phyloP scores from a whole-genome alignment of 2,329 filamentous ascomycete genomes.

The Emydomyces testavorans region DNA sequence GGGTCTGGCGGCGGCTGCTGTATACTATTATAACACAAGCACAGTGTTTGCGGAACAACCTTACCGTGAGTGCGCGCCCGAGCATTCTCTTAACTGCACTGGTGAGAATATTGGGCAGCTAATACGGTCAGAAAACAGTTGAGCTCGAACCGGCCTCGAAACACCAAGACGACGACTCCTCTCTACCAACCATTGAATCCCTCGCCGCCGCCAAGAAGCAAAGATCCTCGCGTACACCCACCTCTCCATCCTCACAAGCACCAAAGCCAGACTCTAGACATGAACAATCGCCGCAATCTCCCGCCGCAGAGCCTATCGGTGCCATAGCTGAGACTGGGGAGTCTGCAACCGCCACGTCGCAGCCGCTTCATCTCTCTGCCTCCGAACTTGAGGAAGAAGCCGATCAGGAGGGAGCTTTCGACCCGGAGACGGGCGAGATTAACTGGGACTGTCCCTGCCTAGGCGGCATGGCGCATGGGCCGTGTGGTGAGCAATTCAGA shows the following conservation, averaged over 20 bases:
- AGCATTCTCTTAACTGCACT: too few relatives aligned
- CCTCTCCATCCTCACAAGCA: constrained; percentile 15
- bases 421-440: constrained; percentile 97
- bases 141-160: constrained; percentile 2
- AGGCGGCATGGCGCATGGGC: constrained; percentile 91
- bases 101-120: background rate
- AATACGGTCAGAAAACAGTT: constrained; percentile 2
- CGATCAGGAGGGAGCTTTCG: constrained; percentile 80
- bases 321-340: constrained; percentile 17
- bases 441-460: constrained; percentile 99
- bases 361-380: constrained; percentile 23
- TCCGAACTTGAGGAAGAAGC: constrained; percentile 67
- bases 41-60: constrained; percentile 75
- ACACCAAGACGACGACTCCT: constrained; percentile 6
- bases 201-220: constrained; percentile 12
- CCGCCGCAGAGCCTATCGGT: constrained; percentile 16
- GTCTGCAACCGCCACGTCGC: constrained; percentile 6
- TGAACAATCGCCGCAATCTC: constrained; percentile 11
- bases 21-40: constrained; percentile 94
- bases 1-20: constrained; percentile 59
- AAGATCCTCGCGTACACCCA: constrained; percentile 12
- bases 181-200: constrained; percentile 13
- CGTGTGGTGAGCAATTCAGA: constrained; percentile 91
- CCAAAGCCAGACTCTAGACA: constrained; percentile 13
- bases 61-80: constrained; percentile 47